Evolutionary conservation across 2,329 filamentous ascomycete species (phyloP).

Genomic region (Aureobasidium sp.): DNA sequence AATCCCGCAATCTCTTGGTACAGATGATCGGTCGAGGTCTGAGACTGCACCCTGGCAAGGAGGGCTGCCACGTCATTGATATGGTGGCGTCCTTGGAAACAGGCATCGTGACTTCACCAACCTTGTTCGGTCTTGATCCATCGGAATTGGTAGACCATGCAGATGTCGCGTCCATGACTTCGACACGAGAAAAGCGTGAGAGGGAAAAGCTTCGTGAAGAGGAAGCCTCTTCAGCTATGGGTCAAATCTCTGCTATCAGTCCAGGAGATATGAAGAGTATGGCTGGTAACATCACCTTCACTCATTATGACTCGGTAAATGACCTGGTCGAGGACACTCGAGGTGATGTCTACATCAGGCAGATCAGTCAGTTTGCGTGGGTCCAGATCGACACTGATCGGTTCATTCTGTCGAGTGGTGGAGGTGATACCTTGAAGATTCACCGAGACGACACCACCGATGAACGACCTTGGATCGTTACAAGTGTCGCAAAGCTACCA

Average conservation of each 20-base stretch:
- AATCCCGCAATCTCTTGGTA: slow-evolving; percentile 84
- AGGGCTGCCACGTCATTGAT: slow-evolving; percentile 90
- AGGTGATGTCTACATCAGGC: slow-evolving; percentile 69
- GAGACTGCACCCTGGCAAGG: slow-evolving; percentile 71
- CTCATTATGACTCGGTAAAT: slow-evolving; percentile 85
- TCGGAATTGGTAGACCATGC: slow-evolving; percentile 65
- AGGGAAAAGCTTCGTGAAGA: slow-evolving; percentile 38
- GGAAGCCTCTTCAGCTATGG: slow-evolving; percentile 14
- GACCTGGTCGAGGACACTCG: slow-evolving; percentile 80
- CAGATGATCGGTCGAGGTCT: slow-evolving; percentile 98
- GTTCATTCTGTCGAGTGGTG: slow-evolving; percentile 61
- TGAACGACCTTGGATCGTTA: slow-evolving; percentile 26
- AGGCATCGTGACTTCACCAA: slow-evolving; percentile 84
- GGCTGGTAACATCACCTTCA: slow-evolving; percentile 61
- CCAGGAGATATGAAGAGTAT: slow-evolving; percentile 8
- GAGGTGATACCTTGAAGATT: slow-evolving; percentile 55
- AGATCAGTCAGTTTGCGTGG: slow-evolving; percentile 72
- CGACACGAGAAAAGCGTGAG: slow-evolving; percentile 44
- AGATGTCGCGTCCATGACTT: slow-evolving; percentile 55
- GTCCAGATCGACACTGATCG: slow-evolving; percentile 63
- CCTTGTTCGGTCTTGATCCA: slow-evolving; percentile 87
- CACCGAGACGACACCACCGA: slow-evolving; percentile 21
- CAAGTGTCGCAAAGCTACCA: slow-evolving; percentile 37
- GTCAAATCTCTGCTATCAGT: neutral
- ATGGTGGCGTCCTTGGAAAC: slow-evolving; percentile 81